These are phyloP conservation scores for Neurospora sp. DNA, from an alignment of 495 filamentous ascomycete genomes.

Conservation along the genomic window DNA sequence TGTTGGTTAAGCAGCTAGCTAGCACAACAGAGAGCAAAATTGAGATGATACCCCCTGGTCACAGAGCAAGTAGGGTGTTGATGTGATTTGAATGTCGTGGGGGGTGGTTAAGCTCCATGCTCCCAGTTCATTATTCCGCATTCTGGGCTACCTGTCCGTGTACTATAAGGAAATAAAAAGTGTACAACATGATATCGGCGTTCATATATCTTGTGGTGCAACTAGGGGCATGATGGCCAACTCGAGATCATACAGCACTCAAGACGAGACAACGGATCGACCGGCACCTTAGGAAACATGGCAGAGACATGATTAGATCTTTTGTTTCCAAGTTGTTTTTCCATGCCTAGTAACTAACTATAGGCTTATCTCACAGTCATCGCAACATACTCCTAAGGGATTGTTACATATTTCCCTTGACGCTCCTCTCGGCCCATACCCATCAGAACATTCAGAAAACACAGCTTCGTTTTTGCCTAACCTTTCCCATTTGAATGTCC, in stretches of 20 bases:
- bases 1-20: constrained; percentile 22
- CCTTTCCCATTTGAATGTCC: not conserved
- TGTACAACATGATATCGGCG: not conserved
- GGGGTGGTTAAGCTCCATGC: not conserved
- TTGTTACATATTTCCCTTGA: not conserved
- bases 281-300: not conserved
- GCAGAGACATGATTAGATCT: not conserved
- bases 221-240: not conserved
- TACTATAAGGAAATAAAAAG: not conserved
- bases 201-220: not conserved
- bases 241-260: not conserved
- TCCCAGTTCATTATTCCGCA: not conserved
- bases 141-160: not conserved
- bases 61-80: not conserved
- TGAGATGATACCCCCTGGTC: not conserved
- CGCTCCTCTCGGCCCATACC: not conserved
- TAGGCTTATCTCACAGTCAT: not conserved
- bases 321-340: not conserved
- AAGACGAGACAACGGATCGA: not conserved
- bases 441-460: not conserved
- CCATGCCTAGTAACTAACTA: not conserved
- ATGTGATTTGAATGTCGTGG: not conserved
- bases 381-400: not conserved
- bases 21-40: not conserved
- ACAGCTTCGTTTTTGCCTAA: not conserved